Evolutionary conservation across 108 stramenopile genomes (phyloP), one percentile per base, ranked within the genome.

Genomic region (Schizochytrium sp.): DNA sequence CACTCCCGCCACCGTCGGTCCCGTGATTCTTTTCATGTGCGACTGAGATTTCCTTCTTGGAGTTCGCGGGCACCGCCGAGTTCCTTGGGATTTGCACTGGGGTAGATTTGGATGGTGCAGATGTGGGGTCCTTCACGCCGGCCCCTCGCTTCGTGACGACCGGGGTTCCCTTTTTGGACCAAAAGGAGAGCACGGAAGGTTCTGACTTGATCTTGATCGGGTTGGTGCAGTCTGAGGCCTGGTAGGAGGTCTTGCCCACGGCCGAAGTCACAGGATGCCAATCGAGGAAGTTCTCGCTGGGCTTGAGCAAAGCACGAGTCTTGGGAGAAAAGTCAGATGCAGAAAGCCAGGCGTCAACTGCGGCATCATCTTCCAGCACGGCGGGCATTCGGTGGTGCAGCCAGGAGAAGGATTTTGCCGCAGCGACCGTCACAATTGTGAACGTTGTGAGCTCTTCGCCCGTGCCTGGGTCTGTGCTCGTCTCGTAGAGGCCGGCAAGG

Each of bases 321-420:
- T 53, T 47, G 51, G 10, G 19, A 34, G 14, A 8, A 21, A 21
- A 83, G 8, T 12, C 12, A 8, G 45, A n/a, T 12, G 76, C 76
- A 25, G 23, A 23, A 47, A 83, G 76, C 76, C 76, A 83, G n/a
- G 45, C 51, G 76, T 83, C 51, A 18, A 83, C 51, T 6, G 76
- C 45, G n/a, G 6, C 51, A 47, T 83, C 48, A 3, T 83, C 51
- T 14, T 14, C 23, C 51, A 83, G 28, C 12, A 83, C 48, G 12
- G 76, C 76, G n/a, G 76, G 76, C 76, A 83, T 83, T 6, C 76
- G 19, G 45, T 47, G 45, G 76, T 83, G 76, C 45, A 83, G 76
- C 76, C 76, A 83, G 18, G 44, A 8, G 0, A 83, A 83, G 1
- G 76, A 53, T 3, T 47, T 47, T 6, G 76, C 45, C 18, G 76